Percentiles rank a stretch among this genome's conserved stretches.
phyloP scores from a whole-genome alignment of 192 early-diverging fungal genomes.

The Coemansia sp. region DNA sequence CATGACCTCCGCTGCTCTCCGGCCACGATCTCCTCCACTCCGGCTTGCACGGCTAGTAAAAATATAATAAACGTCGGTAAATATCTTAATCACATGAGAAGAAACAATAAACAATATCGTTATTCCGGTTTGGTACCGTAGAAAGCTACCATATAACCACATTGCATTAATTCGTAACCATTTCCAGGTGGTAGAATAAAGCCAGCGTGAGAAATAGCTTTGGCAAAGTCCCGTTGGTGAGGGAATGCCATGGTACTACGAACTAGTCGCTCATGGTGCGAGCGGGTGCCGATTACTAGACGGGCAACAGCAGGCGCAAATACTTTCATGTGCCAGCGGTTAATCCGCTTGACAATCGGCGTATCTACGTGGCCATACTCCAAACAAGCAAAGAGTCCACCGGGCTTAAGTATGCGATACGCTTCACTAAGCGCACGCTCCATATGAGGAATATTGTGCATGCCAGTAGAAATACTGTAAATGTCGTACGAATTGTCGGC shows the following conservation, averaged over 20 bases:
- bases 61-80: neutral
- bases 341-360: slow-evolving; percentile 72
- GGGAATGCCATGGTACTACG: slow-evolving; percentile 89
- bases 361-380: slow-evolving; percentile 88
- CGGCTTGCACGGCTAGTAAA: no score
- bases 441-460: slow-evolving; percentile 91
- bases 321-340: slow-evolving; percentile 87
- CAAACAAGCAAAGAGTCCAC: slow-evolving; percentile 88
- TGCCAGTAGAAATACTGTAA: slow-evolving; percentile 98
- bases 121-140: slow-evolving; percentile 24
- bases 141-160: slow-evolving; percentile 36
- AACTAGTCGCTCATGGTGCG: slow-evolving; percentile 89
- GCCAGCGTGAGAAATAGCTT: slow-evolving; percentile 82
- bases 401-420: slow-evolving; percentile 87
- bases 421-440: slow-evolving; percentile 84
- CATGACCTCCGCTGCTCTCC: no score
- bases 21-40: no score
- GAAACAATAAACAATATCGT: neutral
- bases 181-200: slow-evolving; percentile 73
- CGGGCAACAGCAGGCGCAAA: slow-evolving; percentile 81
- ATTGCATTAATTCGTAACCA: slow-evolving; percentile 65
- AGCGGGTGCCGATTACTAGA: slow-evolving; percentile 75
- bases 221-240: slow-evolving; percentile 76
- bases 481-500: slow-evolving; percentile 79
- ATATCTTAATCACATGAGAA: neutral